Base-by-base conservation (phyloP, 352 stramenopile genomes). In the Pythium brassicae region DNA sequence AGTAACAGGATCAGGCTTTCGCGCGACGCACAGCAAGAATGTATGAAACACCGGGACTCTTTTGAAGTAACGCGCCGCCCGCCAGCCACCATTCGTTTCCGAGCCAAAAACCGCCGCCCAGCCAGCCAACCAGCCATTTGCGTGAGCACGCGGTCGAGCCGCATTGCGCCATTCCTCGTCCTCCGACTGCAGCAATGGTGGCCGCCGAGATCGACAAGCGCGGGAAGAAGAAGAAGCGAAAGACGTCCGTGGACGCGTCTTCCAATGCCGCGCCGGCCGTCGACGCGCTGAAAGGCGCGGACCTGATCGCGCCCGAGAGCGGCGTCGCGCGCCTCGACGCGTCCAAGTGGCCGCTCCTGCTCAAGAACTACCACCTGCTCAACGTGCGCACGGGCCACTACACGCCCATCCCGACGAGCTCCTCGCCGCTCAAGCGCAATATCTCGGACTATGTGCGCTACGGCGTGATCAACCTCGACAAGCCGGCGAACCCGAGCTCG, bases 381-480 rank as follows among this genome's bases (percentile, higher is more conserved):
- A 98, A 99, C 79, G 94, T 99, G 42, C 95, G 98, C 61, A 99
- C 97, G 34, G 94, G 90, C 22, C 97, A 99, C 80, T 99, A 99
- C 81, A 99, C 97, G 45, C 97, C 98, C 44, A 99, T 99, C 70
- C 93, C 98, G 5, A 95, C 77, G 49, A 98, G 97, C 51, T 98
- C 87, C 40, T 97, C 83, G 35, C 98, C 98, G 45, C 74, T 99
- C 32, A 98, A 98, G 66, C 92, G 98, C 47, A 90, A 90, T 56
- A 80, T 99, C n/a, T 74, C 93, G 37, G 94, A 99, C 65, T 99
- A 99, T 71, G 80, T 99, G 26, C 92, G 87, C 32, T 99, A 99
- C 63, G 98, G 97, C 59, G 95, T 99, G n/a, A 99, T 99, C 67
- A 99, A 99, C 78, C 85, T 99, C 25, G 98, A 99, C 81, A 99